Base-by-base conservation (phyloP, 2,329 filamentous ascomycete species). In the Bimuria novae-zelandiae region DNA sequence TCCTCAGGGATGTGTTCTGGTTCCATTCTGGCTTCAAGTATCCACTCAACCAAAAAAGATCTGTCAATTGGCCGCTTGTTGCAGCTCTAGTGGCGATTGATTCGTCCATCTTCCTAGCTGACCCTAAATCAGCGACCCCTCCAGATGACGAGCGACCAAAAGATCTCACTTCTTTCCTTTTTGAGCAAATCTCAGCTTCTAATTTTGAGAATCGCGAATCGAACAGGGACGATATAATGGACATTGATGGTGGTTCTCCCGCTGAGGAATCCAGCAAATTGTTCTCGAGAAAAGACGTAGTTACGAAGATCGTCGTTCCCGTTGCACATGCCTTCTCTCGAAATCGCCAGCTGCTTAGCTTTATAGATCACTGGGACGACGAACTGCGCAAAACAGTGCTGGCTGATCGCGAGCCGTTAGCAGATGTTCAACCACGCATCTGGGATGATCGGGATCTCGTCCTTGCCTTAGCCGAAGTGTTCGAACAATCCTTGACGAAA, bases 341-440 rank as follows among this genome's bases (percentile, higher is more conserved):
- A 8, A 72, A 69, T 41, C 58, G 72, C 10, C 66, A 73, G 44
- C 50, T 75, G 5, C 48, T 68, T 6, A 70, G 70, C 7, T 74
- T 73, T 52, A 43, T 75, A 21, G 57, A 54, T n/a, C 57, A 59
- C 46, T 75, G 72, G 71, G 65, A 73, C 42, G 50, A 58, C 7
- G 70, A 75, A 39, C 61, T 75, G 0, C 56, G 58, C 25, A 59
- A 54, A 23, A 54, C 43, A 53, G 59, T 37, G 23, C 39, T 55
- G 25, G 47, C 57, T 22, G 55, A 54, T 6, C 65, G 63, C n/a
- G 59, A 60, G 23, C 45, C 55, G 16, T 51, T 66, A 41, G 52
- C 59, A 52, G 56, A 61, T 21, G 47, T 56, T 23, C 55, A 45
- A 21, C 40, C 55, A 8, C 49, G 62, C 12, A 60, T 74, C 11